Percentiles rank a stretch among this genome's conserved stretches.
phyloP scores from a whole-genome alignment of 768 basidiomycete species.

The Strobilomyces dryophilus region DNA sequence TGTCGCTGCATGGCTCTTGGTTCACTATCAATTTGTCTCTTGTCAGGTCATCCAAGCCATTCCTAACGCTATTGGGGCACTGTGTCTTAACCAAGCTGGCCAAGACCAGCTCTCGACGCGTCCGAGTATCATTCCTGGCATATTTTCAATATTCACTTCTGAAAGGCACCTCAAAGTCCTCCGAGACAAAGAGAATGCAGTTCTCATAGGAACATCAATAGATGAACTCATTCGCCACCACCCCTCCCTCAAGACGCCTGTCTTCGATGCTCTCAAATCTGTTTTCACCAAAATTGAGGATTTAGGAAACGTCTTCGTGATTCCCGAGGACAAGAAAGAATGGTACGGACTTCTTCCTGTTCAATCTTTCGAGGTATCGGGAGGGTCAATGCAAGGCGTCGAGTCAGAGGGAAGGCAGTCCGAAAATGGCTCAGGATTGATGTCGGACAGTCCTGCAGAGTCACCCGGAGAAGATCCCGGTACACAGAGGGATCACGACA shows the following conservation, averaged over 20 bases:
- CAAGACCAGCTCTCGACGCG: constrained; percentile 74
- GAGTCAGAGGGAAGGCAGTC: constrained; percentile 17
- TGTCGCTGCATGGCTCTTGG: not conserved
- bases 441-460: constrained; percentile 15
- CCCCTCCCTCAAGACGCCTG: constrained; percentile 73
- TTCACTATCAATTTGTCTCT: not conserved
- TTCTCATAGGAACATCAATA: constrained; percentile 81
- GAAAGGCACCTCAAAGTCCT: constrained; percentile 79
- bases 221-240: constrained; percentile 98
- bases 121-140: constrained; percentile 76
- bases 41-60: constrained; percentile 83
- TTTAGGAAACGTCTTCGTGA: constrained; percentile 56
- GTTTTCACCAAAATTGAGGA: constrained; percentile 73
- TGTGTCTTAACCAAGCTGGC: constrained; percentile 91
- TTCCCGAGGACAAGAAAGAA: constrained; percentile 55
- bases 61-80: constrained; percentile 91
- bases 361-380: constrained; percentile 16
- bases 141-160: constrained; percentile 85
- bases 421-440: constrained; percentile 17
- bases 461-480: constrained; percentile 30
- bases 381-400: constrained; percentile 51
- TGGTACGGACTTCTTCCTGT: constrained; percentile 59
- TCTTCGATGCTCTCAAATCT: constrained; percentile 73
- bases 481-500: constrained; percentile 59
- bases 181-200: constrained; percentile 90